A percentile compares a stretch with the other conserved stretches of the same genome.
These are phyloP conservation scores for Blastomyces gilchristii DNA, from an alignment of 2,329 filamentous ascomycete species.

Conservation along the genomic window DNA sequence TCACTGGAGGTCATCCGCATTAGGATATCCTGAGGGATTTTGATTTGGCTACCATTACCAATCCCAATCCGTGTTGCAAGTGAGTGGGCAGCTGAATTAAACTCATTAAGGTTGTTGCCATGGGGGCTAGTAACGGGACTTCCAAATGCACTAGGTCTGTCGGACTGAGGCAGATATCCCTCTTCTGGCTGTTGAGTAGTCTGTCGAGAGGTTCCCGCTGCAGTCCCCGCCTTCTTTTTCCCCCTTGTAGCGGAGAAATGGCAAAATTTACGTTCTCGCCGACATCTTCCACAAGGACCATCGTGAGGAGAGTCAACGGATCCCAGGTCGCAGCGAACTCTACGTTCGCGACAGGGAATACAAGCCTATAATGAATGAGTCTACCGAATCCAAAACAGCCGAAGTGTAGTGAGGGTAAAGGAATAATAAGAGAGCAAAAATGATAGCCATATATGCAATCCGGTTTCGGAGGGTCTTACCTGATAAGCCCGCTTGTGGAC, in stretches of 20 bases:
- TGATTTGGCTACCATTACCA: not conserved
- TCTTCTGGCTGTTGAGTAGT: not conserved
- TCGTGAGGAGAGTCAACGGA: constrained; percentile 17
- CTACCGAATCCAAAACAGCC: not conserved
- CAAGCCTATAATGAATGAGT: constrained; percentile 14
- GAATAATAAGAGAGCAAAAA: not conserved
- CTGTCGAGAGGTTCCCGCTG: not conserved
- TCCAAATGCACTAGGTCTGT: not conserved
- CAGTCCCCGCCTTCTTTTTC: constrained; percentile 13
- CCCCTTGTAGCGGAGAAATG: constrained; percentile 18
- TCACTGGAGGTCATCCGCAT: not conserved
- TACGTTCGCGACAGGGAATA: constrained; percentile 18
- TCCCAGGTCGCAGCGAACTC: constrained; percentile 18
- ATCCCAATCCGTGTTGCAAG: not conserved
- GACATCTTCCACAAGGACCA: constrained; percentile 17
- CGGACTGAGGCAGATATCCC: not conserved
- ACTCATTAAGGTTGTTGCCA: not conserved
- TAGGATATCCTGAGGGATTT: not conserved
- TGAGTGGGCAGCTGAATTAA: not conserved
- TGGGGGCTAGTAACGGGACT: not conserved
- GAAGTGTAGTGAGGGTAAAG: not conserved
- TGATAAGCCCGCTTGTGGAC: constrained; percentile 19
- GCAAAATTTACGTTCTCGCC: constrained; percentile 17
- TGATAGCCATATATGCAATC: not conserved
- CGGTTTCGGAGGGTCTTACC: constrained; percentile 11